Conservation (phyloP, 2,329 filamentous ascomycete genomes). For the Colletotrichum noveboracense region DNA sequence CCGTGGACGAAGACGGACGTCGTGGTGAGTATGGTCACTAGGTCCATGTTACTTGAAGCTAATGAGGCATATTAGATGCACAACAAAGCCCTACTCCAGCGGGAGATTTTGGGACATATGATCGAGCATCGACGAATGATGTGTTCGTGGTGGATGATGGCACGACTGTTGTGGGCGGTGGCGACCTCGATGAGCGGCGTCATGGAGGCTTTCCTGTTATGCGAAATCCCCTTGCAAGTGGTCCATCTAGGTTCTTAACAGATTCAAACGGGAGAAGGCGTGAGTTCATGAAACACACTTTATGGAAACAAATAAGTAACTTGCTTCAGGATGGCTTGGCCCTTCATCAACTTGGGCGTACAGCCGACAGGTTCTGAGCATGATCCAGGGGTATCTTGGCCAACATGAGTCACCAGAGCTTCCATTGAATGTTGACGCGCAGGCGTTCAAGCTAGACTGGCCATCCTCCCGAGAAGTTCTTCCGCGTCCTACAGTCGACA, state of each 20-base stretch:
- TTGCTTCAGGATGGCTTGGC: slow-evolving; percentile 1
- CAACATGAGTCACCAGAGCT: slow-evolving; percentile 21
- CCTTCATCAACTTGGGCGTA: slow-evolving; percentile 16
- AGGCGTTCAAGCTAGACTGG: not conserved
- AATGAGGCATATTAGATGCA: not conserved
- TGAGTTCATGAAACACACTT: not conserved
- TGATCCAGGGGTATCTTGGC: slow-evolving; percentile 27
- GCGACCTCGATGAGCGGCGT: not conserved
- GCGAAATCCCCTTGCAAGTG: not conserved
- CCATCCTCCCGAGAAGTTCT: not conserved
- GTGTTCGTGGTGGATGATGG: not conserved
- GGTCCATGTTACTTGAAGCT: not conserved
- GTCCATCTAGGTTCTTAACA: not conserved
- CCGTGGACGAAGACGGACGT: not conserved
- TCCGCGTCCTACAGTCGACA: not conserved
- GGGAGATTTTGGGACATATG: not conserved
- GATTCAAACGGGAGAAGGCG: not conserved
- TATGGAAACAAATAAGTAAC: not conserved
- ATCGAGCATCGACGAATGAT: not conserved
- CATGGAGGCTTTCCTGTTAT: not conserved
- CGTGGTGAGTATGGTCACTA: not conserved
- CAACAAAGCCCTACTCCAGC: not conserved
- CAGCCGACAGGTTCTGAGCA: slow-evolving; percentile 7
- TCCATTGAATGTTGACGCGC: not conserved
- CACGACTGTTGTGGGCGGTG: not conserved